Percentiles rank a stretch among this genome's conserved stretches.
Evolutionary conservation across 1,284 basidiomycete genomes (phyloP).

Genomic region (Heterobasidion irregulare): DNA sequence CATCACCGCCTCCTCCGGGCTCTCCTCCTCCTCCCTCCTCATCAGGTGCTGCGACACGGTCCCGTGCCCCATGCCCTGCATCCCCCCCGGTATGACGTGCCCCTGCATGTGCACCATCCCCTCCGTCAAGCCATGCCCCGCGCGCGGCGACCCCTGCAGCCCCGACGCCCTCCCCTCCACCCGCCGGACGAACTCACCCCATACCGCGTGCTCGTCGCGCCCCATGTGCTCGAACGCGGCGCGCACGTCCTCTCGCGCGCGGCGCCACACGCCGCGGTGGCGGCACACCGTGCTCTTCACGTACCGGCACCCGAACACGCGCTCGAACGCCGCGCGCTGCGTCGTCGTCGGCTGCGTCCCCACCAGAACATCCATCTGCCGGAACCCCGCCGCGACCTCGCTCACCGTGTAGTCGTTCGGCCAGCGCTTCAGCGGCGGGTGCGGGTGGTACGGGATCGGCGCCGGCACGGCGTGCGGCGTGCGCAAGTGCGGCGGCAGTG

Average conservation of each 20-base stretch:
- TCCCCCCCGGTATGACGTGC: not conserved
- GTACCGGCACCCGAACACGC: slow-evolving; percentile 56
- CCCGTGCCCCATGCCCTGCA: slow-evolving; percentile 9
- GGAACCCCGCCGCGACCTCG: slow-evolving; percentile 50
- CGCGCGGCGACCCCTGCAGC: not conserved
- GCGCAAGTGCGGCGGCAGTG: slow-evolving; percentile 4
- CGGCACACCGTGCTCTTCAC: slow-evolving; percentile 65
- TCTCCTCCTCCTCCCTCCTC: slow-evolving; percentile 10
- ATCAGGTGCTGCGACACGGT: slow-evolving; percentile 5
- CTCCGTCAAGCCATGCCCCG: not conserved
- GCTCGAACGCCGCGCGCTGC: slow-evolving; percentile 53
- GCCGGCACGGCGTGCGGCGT: slow-evolving; percentile 2
- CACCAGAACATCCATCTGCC: slow-evolving; percentile 43
- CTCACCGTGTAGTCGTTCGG: slow-evolving; percentile 63
- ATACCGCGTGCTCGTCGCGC: slow-evolving; percentile 46
- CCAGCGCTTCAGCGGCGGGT: slow-evolving; percentile 57
- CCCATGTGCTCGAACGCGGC: slow-evolving; percentile 46
- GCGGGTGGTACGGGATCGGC: slow-evolving; percentile 36
- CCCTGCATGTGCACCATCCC: slow-evolving; percentile 8
- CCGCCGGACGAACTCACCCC: slow-evolving; percentile 55
- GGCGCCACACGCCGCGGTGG: slow-evolving; percentile 54
- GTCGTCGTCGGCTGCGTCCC: slow-evolving; percentile 32
- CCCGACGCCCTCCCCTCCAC: slow-evolving; percentile 30
- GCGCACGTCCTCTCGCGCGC: slow-evolving; percentile 36
- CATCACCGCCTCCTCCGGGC: slow-evolving; percentile 18